Evolutionary conservation across 2,329 filamentous ascomycete species (phyloP).

Genomic region (Ophiocordyceps sinensis): DNA sequence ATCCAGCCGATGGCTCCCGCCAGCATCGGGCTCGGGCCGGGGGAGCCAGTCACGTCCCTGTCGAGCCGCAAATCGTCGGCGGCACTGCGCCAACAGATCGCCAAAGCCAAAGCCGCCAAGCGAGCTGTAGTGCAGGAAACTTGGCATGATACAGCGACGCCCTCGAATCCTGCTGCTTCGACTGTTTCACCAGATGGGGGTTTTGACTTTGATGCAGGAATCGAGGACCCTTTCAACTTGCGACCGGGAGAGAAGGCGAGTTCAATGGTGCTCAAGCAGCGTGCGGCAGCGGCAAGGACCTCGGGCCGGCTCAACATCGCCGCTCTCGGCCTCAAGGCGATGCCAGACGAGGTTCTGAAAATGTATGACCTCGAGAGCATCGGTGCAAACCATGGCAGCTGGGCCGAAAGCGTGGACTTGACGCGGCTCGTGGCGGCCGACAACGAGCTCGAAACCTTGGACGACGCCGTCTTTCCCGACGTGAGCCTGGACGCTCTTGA

Average conservation of each 20-base stretch:
- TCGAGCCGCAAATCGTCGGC: slow-evolving; percentile 53
- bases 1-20: slow-evolving; percentile 10
- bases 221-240: slow-evolving; percentile 58
- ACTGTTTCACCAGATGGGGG: slow-evolving; percentile 30
- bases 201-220: slow-evolving; percentile 34
- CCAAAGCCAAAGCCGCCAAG: slow-evolving; percentile 76
- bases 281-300: slow-evolving; percentile 56
- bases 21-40: slow-evolving; percentile 2
- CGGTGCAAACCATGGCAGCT: slow-evolving; percentile 49
- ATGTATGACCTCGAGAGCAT: slow-evolving; percentile 77
- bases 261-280: slow-evolving; percentile 56
- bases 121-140: slow-evolving; percentile 33
- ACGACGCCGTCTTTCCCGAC: slow-evolving; percentile 69
- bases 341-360: slow-evolving; percentile 69
- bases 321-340: slow-evolving; percentile 62
- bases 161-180: slow-evolving; percentile 11
- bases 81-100: slow-evolving; percentile 78
- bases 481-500: slow-evolving; percentile 38
- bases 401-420: slow-evolving; percentile 87
- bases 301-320: slow-evolving; percentile 81
- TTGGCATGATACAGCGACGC: slow-evolving; percentile 6
- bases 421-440: slow-evolving; percentile 75
- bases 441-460: slow-evolving; percentile 67
- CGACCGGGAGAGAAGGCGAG: slow-evolving; percentile 39
- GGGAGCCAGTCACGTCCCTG: slow-evolving; percentile 6